Percentiles rank a stretch among this genome's conserved stretches.
Evolutionary conservation across 2,329 filamentous ascomycete species (phyloP).

Genomic region (Arthroderma sp.): DNA sequence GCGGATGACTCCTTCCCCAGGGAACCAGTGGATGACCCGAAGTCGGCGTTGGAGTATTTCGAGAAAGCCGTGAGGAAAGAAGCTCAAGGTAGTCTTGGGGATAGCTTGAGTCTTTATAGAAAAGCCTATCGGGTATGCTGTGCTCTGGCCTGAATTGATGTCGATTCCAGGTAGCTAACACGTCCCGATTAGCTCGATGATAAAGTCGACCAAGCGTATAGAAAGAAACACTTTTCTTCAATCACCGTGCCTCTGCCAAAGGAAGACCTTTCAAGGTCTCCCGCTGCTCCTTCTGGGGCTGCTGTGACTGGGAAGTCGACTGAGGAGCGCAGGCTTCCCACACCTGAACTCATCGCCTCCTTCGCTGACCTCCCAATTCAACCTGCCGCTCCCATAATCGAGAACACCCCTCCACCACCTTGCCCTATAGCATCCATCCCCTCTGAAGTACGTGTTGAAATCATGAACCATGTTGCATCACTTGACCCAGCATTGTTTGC

Average conservation of each 20-base stretch:
- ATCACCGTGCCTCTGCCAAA: slow-evolving; percentile 39
- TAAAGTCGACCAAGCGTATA: slow-evolving; percentile 71
- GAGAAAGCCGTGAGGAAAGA: slow-evolving; percentile 86
- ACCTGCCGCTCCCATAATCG: slow-evolving; percentile 52
- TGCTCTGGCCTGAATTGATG: no score
- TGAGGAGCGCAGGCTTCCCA: slow-evolving; percentile 38
- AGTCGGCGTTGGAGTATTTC: slow-evolving; percentile 79
- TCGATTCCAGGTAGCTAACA: background rate
- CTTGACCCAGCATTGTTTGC: slow-evolving; percentile 64
- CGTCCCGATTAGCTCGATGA: slow-evolving; percentile 54
- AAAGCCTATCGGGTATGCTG: slow-evolving; percentile 69
- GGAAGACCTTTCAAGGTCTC: slow-evolving; percentile 36
- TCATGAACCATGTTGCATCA: slow-evolving; percentile 61
- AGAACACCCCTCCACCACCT: slow-evolving; percentile 58
- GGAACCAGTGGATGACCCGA: slow-evolving; percentile 37
- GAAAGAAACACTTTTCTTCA: slow-evolving; percentile 77
- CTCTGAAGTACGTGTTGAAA: slow-evolving; percentile 70
- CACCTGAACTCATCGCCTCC: slow-evolving; percentile 58
- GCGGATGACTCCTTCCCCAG: slow-evolving; percentile 29
- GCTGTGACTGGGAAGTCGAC: slow-evolving; percentile 26
- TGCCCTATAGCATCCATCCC: slow-evolving; percentile 69
- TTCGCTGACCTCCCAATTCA: slow-evolving; percentile 61
- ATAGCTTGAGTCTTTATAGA: slow-evolving; percentile 77
- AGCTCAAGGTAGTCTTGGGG: slow-evolving; percentile 67
- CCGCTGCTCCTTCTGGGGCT: slow-evolving; percentile 12